These are phyloP conservation scores for Cryptococcus amylolentus DNA, from an alignment of 1,284 basidiomycete genomes.

Conservation along the genomic window DNA sequence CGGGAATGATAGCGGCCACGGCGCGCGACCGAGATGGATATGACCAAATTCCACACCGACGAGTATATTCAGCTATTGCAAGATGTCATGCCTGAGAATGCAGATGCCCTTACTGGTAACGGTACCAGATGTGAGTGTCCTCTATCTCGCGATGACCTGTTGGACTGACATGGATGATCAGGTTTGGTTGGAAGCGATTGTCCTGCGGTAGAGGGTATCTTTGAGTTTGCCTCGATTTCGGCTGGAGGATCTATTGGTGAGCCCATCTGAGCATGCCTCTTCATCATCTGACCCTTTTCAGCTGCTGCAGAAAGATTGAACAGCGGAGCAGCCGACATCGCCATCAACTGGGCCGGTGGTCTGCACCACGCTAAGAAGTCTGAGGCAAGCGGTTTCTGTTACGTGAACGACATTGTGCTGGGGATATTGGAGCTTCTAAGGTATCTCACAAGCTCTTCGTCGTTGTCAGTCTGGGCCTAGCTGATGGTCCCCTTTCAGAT, in stretches of 20 bases:
- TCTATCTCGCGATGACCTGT: not conserved
- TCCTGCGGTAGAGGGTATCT: constrained; percentile 90
- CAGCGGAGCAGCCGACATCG: constrained; percentile 79
- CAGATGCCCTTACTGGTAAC: constrained; percentile 73
- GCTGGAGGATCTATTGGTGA: constrained; percentile 80
- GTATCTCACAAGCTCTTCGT: constrained; percentile 43
- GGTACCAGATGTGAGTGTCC: constrained; percentile 71
- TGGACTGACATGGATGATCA: constrained; percentile 34
- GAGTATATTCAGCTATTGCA: constrained; percentile 92
- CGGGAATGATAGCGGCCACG: constrained; percentile 63
- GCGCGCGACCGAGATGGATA: constrained; percentile 71
- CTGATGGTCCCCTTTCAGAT: constrained; percentile 31
- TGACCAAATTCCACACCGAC: constrained; percentile 95
- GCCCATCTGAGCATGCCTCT: constrained; percentile 1
- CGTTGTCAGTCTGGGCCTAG: not conserved
- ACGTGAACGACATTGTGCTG: constrained; percentile 86
- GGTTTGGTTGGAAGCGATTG: constrained; percentile 91
- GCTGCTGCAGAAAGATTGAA: constrained; percentile 79
- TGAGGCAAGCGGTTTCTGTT: constrained; percentile 94
- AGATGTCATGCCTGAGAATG: constrained; percentile 81
- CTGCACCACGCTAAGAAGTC: constrained; percentile 97
- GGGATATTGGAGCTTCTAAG: constrained; percentile 81
- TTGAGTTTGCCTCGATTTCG: constrained; percentile 94
- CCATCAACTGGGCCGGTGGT: constrained; percentile 96
- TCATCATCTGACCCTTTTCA: constrained; percentile 29